Evolutionary conservation across 2,329 filamentous ascomycete genomes (phyloP).

Genomic region (Dactylellina leptospora): DNA sequence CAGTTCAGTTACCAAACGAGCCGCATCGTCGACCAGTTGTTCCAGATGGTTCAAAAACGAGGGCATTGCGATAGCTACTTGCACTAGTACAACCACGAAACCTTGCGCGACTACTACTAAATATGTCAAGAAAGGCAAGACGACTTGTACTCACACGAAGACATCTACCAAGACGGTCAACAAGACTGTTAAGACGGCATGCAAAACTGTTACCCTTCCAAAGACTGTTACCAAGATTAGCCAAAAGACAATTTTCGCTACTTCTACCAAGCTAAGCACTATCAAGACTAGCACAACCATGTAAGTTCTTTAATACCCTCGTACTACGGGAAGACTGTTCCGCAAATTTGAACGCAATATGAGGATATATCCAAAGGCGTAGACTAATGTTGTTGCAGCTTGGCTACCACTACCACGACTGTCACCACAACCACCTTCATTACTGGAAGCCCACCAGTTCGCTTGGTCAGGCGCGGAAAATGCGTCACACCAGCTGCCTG

Average conservation of each 20-base stretch:
- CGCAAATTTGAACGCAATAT: no score
- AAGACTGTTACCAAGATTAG: background rate
- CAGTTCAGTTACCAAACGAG: background rate
- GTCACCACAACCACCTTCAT: no score
- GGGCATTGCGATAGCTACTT: background rate
- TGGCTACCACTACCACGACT: no score
- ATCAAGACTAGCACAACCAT: background rate
- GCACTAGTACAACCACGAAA: background rate
- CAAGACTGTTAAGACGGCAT: background rate
- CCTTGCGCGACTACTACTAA: background rate
- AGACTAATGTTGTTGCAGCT: no score
- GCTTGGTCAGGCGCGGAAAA: no score
- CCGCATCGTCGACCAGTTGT: background rate
- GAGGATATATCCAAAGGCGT: no score
- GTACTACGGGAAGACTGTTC: no score
- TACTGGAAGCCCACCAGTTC: no score
- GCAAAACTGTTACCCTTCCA: slow-evolving; percentile 1
- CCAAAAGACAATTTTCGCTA: background rate
- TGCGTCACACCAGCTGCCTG: no score
- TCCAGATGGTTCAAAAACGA: background rate
- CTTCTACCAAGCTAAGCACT: background rate
- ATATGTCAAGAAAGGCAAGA: slow-evolving; percentile 1
- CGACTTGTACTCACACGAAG: background rate
- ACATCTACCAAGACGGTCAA: background rate
- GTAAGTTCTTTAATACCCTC: background rate